These are phyloP conservation scores for Aureobasidium sp. DNA, from an alignment of 2,329 filamentous ascomycete genomes.

Conservation along the genomic window DNA sequence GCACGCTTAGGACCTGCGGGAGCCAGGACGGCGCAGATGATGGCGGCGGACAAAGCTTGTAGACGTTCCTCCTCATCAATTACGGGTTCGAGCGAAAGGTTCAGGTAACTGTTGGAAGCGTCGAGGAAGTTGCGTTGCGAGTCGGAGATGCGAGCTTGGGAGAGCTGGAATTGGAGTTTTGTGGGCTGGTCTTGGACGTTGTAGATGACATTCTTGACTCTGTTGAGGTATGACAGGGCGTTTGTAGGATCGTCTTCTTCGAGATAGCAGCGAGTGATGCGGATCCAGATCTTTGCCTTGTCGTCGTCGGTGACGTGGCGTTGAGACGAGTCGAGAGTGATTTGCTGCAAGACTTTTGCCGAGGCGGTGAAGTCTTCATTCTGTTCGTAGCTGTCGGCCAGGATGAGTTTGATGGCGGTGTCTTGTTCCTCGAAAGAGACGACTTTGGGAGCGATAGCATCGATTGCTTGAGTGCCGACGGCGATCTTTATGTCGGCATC, in stretches of 20 bases:
- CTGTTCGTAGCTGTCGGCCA: conserved; percentile 74
- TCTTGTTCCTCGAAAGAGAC: conserved; percentile 79
- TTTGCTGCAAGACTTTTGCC: conserved; percentile 69
- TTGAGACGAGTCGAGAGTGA: conserved; percentile 83
- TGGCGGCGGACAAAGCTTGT: conserved; percentile 74
- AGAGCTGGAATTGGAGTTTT: conserved; percentile 78
- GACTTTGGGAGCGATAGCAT: conserved; percentile 56
- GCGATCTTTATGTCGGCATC: conserved; percentile 62
- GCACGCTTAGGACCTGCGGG: conserved; percentile 82
- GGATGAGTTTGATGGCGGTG: conserved; percentile 66
- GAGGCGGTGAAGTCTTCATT: conserved; percentile 74
- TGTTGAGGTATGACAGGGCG: conserved; percentile 84
- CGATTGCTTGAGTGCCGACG: conserved; percentile 62
- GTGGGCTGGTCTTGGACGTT: conserved; percentile 65
- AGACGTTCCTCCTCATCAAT: conserved; percentile 84
- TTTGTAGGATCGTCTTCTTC: conserved; percentile 85
- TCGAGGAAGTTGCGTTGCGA: conserved; percentile 83
- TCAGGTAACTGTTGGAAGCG: conserved; percentile 80
- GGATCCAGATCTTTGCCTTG: conserved; percentile 80
- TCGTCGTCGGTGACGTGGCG: conserved; percentile 73
- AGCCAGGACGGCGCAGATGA: conserved; percentile 86
- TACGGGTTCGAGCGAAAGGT: conserved; percentile 66
- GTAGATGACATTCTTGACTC: conserved; percentile 87
- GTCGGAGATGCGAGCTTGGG: conserved; percentile 87
- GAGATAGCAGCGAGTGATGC: conserved; percentile 87